Evolutionary conservation across 1,139 yeast genomes (phyloP).

Genomic region (Candida tropicalis): DNA sequence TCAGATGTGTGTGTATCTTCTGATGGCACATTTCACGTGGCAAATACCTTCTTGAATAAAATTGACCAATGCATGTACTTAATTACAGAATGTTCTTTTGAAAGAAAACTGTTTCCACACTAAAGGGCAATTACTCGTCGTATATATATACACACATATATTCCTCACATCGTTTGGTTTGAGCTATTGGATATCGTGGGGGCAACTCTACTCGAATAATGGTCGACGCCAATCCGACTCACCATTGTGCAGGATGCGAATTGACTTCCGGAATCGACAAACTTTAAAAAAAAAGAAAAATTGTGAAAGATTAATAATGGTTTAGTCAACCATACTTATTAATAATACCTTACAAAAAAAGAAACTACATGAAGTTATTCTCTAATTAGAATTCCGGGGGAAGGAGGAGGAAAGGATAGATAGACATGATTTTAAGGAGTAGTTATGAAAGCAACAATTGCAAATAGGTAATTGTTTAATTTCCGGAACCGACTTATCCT

Average conservation of each 20-base stretch:
- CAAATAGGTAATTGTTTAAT: not conserved
- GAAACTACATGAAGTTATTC: not conserved
- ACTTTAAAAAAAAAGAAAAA: not conserved
- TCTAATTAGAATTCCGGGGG: constrained; percentile 1
- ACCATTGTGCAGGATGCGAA: constrained; percentile 1
- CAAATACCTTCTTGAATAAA: too few species aligned
- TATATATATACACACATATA: too few species aligned
- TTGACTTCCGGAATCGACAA: not conserved
- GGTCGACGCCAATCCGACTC: constrained; percentile 1
- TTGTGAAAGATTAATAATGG: not conserved
- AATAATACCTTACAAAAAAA: not conserved
- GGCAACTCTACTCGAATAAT: not conserved
- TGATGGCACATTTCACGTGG: not conserved
- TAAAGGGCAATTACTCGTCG: too few species aligned
- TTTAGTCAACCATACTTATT: constrained; percentile 1
- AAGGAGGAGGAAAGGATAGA: too few species aligned
- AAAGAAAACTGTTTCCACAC: not conserved
- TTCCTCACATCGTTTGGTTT: not conserved
- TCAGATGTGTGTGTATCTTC: not conserved
- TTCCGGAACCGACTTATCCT: constrained; percentile 4
- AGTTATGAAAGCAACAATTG: too few species aligned
- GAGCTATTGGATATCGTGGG: too few species aligned
- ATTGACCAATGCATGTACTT: too few species aligned
- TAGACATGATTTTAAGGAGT: too few species aligned
- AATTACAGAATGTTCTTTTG: too few species aligned